Evolutionary conservation across 305 asterid species (phyloP).

Genomic region (Withania somnifera): DNA sequence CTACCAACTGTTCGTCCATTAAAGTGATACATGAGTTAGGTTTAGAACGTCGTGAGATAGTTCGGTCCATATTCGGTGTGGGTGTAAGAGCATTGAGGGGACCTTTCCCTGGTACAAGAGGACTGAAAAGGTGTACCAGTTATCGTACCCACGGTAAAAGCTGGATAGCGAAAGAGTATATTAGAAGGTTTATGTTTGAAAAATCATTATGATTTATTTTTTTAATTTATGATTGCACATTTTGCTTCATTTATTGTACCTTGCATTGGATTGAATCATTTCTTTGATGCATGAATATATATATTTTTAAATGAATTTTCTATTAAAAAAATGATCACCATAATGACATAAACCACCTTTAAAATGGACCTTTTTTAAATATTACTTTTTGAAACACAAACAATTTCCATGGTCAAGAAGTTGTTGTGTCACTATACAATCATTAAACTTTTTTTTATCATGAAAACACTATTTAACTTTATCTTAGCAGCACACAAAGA

Average conservation of each 20-base stretch:
- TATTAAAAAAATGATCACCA: background rate
- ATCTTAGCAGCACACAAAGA: background rate
- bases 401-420: background rate
- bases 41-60: no score
- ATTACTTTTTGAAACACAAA: background rate
- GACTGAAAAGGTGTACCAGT: no score
- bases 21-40: no score
- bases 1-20: no score
- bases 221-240: background rate
- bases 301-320: background rate
- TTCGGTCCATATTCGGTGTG: no score
- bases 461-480: background rate
- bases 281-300: background rate
- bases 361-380: background rate
- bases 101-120: no score
- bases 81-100: no score
- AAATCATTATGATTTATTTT: background rate
- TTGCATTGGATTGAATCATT: background rate
- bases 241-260: background rate
- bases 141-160: no score
- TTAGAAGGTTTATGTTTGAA: background rate
- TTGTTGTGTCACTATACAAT: background rate
- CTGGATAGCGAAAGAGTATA: background rate
- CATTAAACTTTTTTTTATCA: background rate
- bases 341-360: background rate